Conservation (phyloP, 768 basidiomycete species). For the Auricularia cornea region DNA sequence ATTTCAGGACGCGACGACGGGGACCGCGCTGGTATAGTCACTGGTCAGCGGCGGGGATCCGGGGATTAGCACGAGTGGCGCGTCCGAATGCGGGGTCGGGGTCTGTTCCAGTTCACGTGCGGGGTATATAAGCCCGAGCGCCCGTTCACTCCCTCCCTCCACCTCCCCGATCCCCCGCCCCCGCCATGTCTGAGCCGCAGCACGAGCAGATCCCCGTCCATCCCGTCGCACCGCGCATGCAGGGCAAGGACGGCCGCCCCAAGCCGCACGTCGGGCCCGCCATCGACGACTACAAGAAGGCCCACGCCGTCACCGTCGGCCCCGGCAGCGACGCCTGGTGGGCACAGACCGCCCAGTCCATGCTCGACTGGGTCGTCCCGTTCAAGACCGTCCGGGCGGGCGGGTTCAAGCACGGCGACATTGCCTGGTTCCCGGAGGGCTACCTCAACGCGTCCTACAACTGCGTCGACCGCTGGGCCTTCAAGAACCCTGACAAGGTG, state of each 20-base stretch:
- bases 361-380: slow-evolving; percentile 79
- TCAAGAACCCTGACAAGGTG: slow-evolving; percentile 76
- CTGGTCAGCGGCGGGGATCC: not conserved
- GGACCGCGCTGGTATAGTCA: no score
- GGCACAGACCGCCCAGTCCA: slow-evolving; percentile 61
- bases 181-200: slow-evolving; percentile 15
- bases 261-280: slow-evolving; percentile 74
- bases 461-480: slow-evolving; percentile 95
- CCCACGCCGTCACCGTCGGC: slow-evolving; percentile 67
- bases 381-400: slow-evolving; percentile 84
- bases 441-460: slow-evolving; percentile 91
- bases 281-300: slow-evolving; percentile 59
- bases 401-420: slow-evolving; percentile 74
- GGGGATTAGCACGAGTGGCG: not conserved
- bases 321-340: slow-evolving; percentile 79
- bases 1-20: no score
- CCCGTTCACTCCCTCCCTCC: not conserved
- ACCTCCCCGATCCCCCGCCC: slow-evolving; percentile 3
- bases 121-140: not conserved
- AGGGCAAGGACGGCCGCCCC: slow-evolving; percentile 43
- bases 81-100: not conserved
- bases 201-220: slow-evolving; percentile 33
- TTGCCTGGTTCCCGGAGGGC: slow-evolving; percentile 96
- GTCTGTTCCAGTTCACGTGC: not conserved
- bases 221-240: slow-evolving; percentile 71